Base-by-base conservation (phyloP, 1,284 basidiomycete genomes). In the Porodaedalea pini region DNA sequence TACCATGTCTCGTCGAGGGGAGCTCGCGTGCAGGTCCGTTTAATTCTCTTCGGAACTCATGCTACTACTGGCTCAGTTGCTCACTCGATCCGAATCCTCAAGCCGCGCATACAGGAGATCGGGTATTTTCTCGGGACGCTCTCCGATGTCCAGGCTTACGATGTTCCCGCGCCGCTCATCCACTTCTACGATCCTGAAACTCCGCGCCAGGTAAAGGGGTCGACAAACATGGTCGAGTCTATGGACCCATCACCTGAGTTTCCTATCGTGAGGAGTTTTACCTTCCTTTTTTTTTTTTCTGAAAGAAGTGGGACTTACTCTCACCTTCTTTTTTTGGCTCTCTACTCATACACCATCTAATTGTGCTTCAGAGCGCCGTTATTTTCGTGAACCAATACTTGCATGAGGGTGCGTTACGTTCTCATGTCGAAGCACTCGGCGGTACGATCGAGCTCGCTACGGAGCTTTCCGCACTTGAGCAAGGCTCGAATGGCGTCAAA, bases 21-120 rank as follows among this genome's bases (percentile, higher is more conserved):
- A 8, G 41, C 55, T 15, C 48, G 48, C 17, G 29, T 57, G 8
- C 41, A 32, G 47, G 55, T 44, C n/a, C 21, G 27, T 31, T 29
- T 27, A n/a, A n/a, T n/a, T n/a, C n/a, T n/a, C n/a, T n/a, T n/a
- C n/a, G n/a, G n/a, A n/a, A n/a, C n/a, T n/a, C n/a, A n/a, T n/a
- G n/a, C n/a, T n/a, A n/a, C n/a, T n/a, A n/a, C n/a, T n/a, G n/a
- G n/a, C n/a, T n/a, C n/a, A n/a, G n/a, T n/a, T n/a, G n/a, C n/a
- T n/a, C n/a, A n/a, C n/a, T n/a, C n/a, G n/a, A n/a, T n/a, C n/a
- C n/a, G n/a, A n/a, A n/a, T n/a, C n/a, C n/a, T n/a, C n/a, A n/a
- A 61, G 59, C 56, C 59, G 29, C 59, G 59, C 32, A 61, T 43
- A 19, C 55, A 41, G 36, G 59, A 61, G 41, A 51, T 61, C 13